These are phyloP conservation scores for Neurospora crassa DNA, from an alignment of 2,329 filamentous ascomycete species.

Conservation along the genomic window DNA sequence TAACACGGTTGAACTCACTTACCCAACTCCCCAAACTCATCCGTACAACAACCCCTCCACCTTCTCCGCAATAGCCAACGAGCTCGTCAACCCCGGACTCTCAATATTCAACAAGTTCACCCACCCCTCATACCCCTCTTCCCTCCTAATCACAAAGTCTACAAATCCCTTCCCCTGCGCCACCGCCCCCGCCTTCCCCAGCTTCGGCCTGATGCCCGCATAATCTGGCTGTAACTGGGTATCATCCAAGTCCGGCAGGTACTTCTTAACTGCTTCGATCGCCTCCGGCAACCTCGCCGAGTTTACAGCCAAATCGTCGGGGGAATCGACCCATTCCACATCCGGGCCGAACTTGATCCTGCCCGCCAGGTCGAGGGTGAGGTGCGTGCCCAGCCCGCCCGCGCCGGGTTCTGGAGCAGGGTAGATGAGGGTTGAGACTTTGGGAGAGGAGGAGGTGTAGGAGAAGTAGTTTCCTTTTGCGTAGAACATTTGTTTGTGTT, in stretches of 20 bases:
- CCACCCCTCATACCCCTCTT: constrained; percentile 73
- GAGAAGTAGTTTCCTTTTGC: constrained; percentile 96
- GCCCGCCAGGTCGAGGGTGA: constrained; percentile 81
- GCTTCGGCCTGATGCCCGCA: constrained; percentile 83
- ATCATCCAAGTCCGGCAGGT: constrained; percentile 65
- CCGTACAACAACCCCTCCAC: constrained; percentile 46
- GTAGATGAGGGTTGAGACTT: constrained; percentile 68
- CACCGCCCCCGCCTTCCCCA: constrained; percentile 51
- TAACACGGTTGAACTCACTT: background rate
- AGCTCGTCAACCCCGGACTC: constrained; percentile 83
- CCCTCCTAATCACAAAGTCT: constrained; percentile 73
- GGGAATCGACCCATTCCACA: constrained; percentile 78
- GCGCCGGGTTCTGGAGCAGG: constrained; percentile 75
- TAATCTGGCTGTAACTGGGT: constrained; percentile 69
- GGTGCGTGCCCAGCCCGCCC: constrained; percentile 81
- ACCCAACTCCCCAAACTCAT: background rate
- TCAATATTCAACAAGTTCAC: constrained; percentile 89
- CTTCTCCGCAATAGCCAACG: constrained; percentile 73
- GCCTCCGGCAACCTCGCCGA: constrained; percentile 54
- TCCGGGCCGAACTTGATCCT: constrained; percentile 88
- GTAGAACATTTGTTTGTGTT: constrained; percentile 58
- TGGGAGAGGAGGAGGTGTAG: constrained; percentile 57
- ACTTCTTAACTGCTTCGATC: constrained; percentile 64
- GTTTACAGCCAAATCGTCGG: constrained; percentile 61
- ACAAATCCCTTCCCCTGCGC: constrained; percentile 59